These are phyloP conservation scores for Penicillium psychrofluorescens DNA, from an alignment of 495 filamentous ascomycete genomes.

Conservation along the genomic window DNA sequence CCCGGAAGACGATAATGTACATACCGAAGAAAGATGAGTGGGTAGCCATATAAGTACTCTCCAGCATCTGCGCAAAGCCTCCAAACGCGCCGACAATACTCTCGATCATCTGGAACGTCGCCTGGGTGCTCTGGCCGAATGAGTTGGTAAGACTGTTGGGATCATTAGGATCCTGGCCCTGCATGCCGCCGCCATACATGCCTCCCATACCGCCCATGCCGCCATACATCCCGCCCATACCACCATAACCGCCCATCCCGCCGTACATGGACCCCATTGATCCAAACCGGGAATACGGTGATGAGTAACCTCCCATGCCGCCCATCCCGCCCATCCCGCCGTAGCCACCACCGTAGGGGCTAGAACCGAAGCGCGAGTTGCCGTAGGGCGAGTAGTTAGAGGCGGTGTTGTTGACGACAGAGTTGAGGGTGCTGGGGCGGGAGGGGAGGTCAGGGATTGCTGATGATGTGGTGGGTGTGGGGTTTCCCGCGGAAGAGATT, in stretches of 20 bases:
- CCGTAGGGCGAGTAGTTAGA: conserved; percentile 75
- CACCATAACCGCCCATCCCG: conserved; percentile 48
- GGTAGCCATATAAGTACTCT: conserved; percentile 99
- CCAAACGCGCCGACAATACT: conserved; percentile 95
- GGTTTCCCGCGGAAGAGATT: conserved; percentile 27
- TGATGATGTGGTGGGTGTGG: conserved; percentile 37
- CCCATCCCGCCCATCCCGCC: conserved; percentile 36
- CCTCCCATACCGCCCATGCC: conserved; percentile 43
- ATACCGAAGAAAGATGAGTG: conserved; percentile 97
- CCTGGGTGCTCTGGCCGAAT: conserved; percentile 85
- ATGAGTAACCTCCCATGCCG: conserved; percentile 42
- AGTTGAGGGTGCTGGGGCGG: conserved; percentile 65
- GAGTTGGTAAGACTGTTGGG: conserved; percentile 86
- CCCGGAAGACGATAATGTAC: not conserved
- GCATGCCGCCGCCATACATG: conserved; percentile 47
- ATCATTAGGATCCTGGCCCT: conserved; percentile 72
- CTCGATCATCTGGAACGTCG: conserved; percentile 99
- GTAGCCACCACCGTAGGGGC: conserved; percentile 36
- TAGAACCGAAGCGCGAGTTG: conserved; percentile 49
- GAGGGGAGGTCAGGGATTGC: conserved; percentile 69
- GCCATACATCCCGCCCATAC: conserved; percentile 49
- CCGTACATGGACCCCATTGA: conserved; percentile 53
- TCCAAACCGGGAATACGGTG: conserved; percentile 63
- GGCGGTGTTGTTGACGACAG: conserved; percentile 76
- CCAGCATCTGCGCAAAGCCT: conserved; percentile 98